phyloP scores from a whole-genome alignment of 257 asterid species.

The Apocynum venetum region DNA sequence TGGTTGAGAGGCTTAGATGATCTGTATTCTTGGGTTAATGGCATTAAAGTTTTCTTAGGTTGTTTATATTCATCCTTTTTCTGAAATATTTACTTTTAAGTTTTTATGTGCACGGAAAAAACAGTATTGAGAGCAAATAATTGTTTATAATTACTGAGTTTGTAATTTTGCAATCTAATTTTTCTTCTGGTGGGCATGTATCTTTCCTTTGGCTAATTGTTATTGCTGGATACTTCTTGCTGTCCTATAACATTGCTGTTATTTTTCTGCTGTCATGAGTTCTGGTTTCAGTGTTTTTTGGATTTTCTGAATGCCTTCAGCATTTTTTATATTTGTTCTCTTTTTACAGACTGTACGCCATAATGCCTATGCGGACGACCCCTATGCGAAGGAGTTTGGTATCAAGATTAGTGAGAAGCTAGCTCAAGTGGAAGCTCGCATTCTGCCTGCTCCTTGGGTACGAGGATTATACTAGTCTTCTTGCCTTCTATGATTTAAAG shows the following conservation, averaged over 20 bases:
- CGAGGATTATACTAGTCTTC: background rate
- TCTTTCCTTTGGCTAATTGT: background rate
- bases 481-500: background rate
- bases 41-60: background rate
- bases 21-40: background rate
- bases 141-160: no score
- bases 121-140: no score
- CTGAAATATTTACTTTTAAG: no score
- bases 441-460: slow-evolving; percentile 93
- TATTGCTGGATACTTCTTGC: no score
- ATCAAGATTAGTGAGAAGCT: slow-evolving; percentile 81
- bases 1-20: background rate
- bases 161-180: no score
- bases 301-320: background rate
- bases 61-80: background rate
- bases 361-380: slow-evolving; percentile 75
- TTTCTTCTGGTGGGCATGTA: background rate
- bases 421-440: slow-evolving; percentile 97
- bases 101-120: no score
- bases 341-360: slow-evolving; percentile 68
- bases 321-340: background rate
- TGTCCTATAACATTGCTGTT: background rate
- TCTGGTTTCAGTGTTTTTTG: background rate
- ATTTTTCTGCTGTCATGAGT: background rate
- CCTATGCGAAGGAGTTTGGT: slow-evolving; percentile 87